phyloP scores from a whole-genome alignment of 306 rosid species.

The Erythrophleum fordii region DNA sequence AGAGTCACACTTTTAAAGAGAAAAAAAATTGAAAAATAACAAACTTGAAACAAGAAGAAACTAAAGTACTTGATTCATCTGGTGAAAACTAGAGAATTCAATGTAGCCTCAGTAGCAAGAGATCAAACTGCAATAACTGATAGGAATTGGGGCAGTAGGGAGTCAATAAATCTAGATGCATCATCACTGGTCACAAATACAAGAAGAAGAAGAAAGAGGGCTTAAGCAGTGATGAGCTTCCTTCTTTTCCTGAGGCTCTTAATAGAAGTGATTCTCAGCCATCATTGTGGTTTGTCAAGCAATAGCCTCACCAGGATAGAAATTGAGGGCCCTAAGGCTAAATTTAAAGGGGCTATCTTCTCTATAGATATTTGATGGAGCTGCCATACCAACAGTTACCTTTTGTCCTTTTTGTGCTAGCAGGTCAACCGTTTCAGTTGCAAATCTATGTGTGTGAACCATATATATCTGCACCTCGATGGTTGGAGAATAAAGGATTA shows the following conservation, averaged over 20 bases:
- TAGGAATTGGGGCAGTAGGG: conserved; percentile 76
- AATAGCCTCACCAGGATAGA: conserved; percentile 85
- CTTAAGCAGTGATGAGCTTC: conserved; percentile 57
- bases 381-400: no score
- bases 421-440: no score
- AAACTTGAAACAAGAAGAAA: no score
- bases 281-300: conserved; percentile 88
- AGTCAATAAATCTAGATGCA: conserved; percentile 82
- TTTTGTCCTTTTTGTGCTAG: no score
- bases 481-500: no score
- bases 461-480: no score
- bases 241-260: conserved; percentile 77
- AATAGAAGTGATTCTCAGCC: conserved; percentile 79
- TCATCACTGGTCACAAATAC: conserved; percentile 81
- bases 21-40: no score
- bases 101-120: conserved; percentile 74
- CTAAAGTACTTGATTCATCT: conserved; percentile 64
- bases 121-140: conserved; percentile 71
- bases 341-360: no score
- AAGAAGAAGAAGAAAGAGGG: conserved; percentile 72
- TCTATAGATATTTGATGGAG: no score
- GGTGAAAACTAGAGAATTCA: conserved; percentile 73
- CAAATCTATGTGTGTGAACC: no score
- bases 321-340: no score
- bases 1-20: no score